Conservation (phyloP, 148 eudicot genomes). For the Silene conica region DNA sequence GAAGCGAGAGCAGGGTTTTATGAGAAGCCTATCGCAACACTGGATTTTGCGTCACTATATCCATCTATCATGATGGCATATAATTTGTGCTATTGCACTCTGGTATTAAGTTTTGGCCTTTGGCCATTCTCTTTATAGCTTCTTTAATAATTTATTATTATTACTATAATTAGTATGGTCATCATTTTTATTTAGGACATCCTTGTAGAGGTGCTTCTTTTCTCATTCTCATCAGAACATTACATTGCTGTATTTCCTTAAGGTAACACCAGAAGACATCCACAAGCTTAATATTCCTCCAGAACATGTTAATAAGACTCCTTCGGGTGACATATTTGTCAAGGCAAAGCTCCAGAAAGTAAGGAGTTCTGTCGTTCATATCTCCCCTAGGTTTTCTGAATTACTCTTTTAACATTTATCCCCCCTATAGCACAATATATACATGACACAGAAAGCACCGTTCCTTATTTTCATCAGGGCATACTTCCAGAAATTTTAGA, state of each 20-base stretch:
- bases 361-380: background rate
- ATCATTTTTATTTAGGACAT: background rate
- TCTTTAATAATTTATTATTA: background rate
- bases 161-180: background rate
- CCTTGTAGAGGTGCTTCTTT: background rate
- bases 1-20: constrained; percentile 92
- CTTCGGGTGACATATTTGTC: constrained; percentile 96
- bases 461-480: constrained; percentile 52
- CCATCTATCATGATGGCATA: constrained; percentile 99
- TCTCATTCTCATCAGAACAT: background rate
- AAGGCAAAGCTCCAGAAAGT: constrained; percentile 94
- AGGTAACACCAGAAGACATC: constrained; percentile 90
- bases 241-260: constrained; percentile 21
- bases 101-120: constrained; percentile 42
- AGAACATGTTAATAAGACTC: constrained; percentile 80
- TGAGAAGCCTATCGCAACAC: constrained; percentile 96
- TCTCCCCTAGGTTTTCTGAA: background rate
- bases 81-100: constrained; percentile 92
- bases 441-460: constrained; percentile 7
- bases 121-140: background rate
- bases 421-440: background rate
- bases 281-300: constrained; percentile 80
- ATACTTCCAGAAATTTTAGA: constrained; percentile 99
- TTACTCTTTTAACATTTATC: background rate
- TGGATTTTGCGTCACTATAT: constrained; percentile 98